These are phyloP conservation scores for Lecanicillium sp. DNA, from an alignment of 2,329 filamentous ascomycete species.

Conservation along the genomic window DNA sequence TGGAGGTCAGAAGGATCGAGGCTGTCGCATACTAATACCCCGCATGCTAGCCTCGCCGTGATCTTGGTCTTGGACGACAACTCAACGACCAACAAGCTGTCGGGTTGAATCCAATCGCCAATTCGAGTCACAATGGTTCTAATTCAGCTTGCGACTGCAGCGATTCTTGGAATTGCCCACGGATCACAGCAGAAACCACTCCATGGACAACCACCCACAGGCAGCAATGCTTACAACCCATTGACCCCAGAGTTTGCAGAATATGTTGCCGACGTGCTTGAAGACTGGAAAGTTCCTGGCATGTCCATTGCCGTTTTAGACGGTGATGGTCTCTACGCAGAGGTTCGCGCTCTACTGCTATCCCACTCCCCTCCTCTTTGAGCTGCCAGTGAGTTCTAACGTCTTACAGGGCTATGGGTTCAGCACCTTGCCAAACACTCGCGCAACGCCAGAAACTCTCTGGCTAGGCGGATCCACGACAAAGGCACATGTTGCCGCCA, in stretches of 20 bases:
- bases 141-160: too few species aligned
- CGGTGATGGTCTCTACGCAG: constrained; percentile 14
- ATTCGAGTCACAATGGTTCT: too few species aligned
- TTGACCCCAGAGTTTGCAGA: constrained; percentile 11
- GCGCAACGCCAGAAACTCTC: constrained; percentile 35
- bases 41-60: too few species aligned
- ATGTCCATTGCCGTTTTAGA: constrained; percentile 20
- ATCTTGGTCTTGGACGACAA: too few species aligned
- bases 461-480: constrained; percentile 49
- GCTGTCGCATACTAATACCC: too few species aligned
- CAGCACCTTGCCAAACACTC: constrained; percentile 27
- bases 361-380: constrained; percentile 2
- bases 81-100: too few species aligned
- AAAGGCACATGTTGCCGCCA: constrained; percentile 45
- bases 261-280: constrained; percentile 11
- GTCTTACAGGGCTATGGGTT: constrained; percentile 19
- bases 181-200: too few species aligned
- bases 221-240: constrained; percentile 7
- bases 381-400: too few species aligned
- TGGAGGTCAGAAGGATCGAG: too few species aligned
- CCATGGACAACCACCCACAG: too few species aligned
- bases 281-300: constrained; percentile 19
- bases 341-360: constrained; percentile 11
- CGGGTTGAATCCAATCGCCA: too few species aligned
- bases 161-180: too few species aligned